Evolutionary conservation across 352 stramenopile genomes (phyloP).

Genomic region (Globisporangium yorkense): DNA sequence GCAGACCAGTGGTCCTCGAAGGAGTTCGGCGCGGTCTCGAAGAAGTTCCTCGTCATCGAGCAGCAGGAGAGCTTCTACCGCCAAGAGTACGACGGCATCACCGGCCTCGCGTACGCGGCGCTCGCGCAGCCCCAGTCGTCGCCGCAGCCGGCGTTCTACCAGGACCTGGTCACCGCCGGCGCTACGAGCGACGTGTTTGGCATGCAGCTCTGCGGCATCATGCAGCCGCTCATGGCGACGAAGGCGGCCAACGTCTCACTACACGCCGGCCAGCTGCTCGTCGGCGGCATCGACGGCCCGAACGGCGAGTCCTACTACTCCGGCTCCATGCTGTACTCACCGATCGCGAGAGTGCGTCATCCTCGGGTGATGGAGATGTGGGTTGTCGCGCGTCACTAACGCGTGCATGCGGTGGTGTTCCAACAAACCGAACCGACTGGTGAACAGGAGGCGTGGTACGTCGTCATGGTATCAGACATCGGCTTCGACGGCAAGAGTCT

Average conservation of each 20-base stretch:
- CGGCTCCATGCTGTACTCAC: slow-evolving; percentile 73
- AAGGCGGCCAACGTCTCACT: slow-evolving; percentile 36
- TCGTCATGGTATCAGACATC: slow-evolving; percentile 71
- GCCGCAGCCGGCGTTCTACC: slow-evolving; percentile 47
- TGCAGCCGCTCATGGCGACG: slow-evolving; percentile 54
- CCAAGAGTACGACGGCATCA: slow-evolving; percentile 72
- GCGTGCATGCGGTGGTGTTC: too few species aligned
- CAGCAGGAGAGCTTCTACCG: slow-evolving; percentile 74
- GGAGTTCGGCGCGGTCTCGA: slow-evolving; percentile 44
- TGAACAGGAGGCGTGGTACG: slow-evolving; percentile 70
- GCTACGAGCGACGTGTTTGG: slow-evolving; percentile 53
- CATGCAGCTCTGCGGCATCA: slow-evolving; percentile 72
- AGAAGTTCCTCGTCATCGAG: slow-evolving; percentile 72
- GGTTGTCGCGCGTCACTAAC: too few species aligned
- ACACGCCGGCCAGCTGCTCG: slow-evolving; percentile 54
- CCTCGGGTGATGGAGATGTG: not conserved
- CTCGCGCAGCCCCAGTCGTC: slow-evolving; percentile 36
- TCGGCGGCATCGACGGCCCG: slow-evolving; percentile 55
- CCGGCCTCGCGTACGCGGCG: slow-evolving; percentile 56
- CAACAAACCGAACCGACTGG: not conserved
- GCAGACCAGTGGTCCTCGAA: slow-evolving; percentile 59
- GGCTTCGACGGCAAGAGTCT: slow-evolving; percentile 58
- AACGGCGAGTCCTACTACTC: slow-evolving; percentile 54
- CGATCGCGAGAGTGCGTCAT: slow-evolving; percentile 43
- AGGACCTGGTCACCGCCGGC: slow-evolving; percentile 36